phyloP scores from a whole-genome alignment of 2,329 filamentous ascomycete genomes.

The Ophiocordyceps camponoti-rufipedis region DNA sequence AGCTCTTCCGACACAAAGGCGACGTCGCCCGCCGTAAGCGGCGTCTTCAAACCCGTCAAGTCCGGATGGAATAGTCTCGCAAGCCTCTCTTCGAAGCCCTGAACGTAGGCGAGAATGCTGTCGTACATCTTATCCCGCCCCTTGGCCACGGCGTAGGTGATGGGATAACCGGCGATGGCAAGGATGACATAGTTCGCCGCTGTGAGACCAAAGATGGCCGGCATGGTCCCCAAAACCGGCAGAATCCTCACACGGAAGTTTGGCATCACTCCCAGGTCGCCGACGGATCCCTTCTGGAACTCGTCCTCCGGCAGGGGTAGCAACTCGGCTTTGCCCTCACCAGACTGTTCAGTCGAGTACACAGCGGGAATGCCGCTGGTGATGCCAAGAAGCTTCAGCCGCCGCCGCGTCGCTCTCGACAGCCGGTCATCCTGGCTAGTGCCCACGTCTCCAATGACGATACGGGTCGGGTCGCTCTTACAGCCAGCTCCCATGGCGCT shows the following conservation, averaged over 20 bases:
- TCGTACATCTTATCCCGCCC: conserved; percentile 86
- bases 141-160: conserved; percentile 68
- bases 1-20: conserved; percentile 83
- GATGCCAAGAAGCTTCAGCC: conserved; percentile 61
- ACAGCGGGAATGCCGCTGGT: conserved; percentile 77
- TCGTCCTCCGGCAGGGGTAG: conserved; percentile 78
- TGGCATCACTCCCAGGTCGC: conserved; percentile 72
- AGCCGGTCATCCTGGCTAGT: conserved; percentile 75
- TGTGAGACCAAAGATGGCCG: conserved; percentile 83
- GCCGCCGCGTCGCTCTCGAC: conserved; percentile 65
- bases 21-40: conserved; percentile 62
- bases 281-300: conserved; percentile 67
- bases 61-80: conserved; percentile 24
- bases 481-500: conserved; percentile 93
- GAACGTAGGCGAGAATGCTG: conserved; percentile 55
- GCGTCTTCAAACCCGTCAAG: conserved; percentile 54
- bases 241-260: conserved; percentile 92
- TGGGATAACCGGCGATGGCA: conserved; percentile 63
- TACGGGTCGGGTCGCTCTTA: conserved; percentile 69
- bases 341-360: conserved; percentile 79
- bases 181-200: conserved; percentile 88
- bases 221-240: conserved; percentile 92
- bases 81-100: conserved; percentile 63
- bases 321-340: conserved; percentile 78
- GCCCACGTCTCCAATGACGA: conserved; percentile 84